A percentile compares a stretch with the other conserved stretches of the same genome.
Evolutionary conservation across 148 eudicot species (phyloP).

Genomic region (Simmondsia chinensis): DNA sequence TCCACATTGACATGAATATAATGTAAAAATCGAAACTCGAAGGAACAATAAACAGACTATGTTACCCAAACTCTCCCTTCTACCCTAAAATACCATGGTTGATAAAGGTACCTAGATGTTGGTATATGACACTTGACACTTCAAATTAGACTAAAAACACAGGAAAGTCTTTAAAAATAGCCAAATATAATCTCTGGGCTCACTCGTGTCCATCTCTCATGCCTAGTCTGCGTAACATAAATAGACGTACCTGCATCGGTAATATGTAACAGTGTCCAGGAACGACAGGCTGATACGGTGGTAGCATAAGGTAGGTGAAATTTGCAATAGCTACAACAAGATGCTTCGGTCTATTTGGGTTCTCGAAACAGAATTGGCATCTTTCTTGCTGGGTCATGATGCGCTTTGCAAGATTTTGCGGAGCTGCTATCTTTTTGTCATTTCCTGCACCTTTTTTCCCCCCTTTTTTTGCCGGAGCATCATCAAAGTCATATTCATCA

Average conservation of each 20-base stretch:
- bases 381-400: constrained; percentile 86
- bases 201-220: too few species aligned
- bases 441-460: constrained; percentile 43
- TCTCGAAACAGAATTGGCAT: constrained; percentile 87
- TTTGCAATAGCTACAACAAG: constrained; percentile 88
- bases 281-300: constrained; percentile 68
- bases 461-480: constrained; percentile 56
- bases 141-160: too few species aligned
- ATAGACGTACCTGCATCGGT: constrained; percentile 58
- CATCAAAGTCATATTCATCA: constrained; percentile 91
- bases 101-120: too few species aligned
- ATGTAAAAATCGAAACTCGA: background rate
- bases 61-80: too few species aligned
- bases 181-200: too few species aligned
- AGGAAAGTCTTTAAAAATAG: too few species aligned
- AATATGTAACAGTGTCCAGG: constrained; percentile 91
- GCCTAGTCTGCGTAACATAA: too few species aligned
- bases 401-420: constrained; percentile 33
- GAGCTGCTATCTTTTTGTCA: constrained; percentile 25
- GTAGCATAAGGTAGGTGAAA: constrained; percentile 73
- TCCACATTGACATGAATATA: too few species aligned
- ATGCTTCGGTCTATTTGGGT: constrained; percentile 78
- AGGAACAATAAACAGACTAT: background rate
- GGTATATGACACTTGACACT: too few species aligned
- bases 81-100: too few species aligned